These are phyloP conservation scores for Daedaleopsis nitida DNA, from an alignment of 768 basidiomycete species.

Conservation along the genomic window DNA sequence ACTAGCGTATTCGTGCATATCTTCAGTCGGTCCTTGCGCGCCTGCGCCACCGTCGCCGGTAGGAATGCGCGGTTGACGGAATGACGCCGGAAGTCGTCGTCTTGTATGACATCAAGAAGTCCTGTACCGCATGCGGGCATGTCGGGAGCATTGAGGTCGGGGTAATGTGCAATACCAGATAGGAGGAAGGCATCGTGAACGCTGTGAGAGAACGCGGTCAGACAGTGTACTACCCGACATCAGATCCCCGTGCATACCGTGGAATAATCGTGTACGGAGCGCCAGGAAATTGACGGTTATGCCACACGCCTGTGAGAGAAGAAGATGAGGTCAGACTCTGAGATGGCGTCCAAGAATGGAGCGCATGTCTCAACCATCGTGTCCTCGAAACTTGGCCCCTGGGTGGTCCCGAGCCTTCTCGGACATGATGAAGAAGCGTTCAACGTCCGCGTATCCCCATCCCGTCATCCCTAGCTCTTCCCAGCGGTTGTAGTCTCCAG, in stretches of 20 bases:
- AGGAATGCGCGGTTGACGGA: constrained; percentile 26
- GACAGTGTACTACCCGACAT: no score
- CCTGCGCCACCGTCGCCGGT: constrained; percentile 3
- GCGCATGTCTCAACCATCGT: not conserved
- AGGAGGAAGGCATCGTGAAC: constrained; percentile 16
- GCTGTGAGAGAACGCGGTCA: not conserved
- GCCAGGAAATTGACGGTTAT: constrained; percentile 8
- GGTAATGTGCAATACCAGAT: constrained; percentile 15
- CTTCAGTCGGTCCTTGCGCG: constrained; percentile 5
- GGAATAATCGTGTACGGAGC: constrained; percentile 3
- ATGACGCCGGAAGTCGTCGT: constrained; percentile 13
- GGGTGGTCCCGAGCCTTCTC: constrained; percentile 21
- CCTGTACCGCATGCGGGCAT: constrained; percentile 16
- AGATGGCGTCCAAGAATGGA: not conserved
- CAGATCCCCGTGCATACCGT: constrained; percentile 1
- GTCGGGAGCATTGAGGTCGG: constrained; percentile 23
- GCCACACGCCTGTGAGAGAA: constrained; percentile 12
- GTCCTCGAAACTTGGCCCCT: not conserved
- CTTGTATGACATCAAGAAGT: constrained; percentile 22
- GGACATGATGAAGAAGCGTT: constrained; percentile 38
- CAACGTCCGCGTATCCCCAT: constrained; percentile 38
- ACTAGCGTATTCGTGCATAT: constrained; percentile 1
- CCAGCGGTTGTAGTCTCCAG: constrained; percentile 37
- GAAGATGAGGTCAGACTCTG: not conserved
- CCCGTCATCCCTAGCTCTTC: constrained; percentile 31